phyloP scores from a whole-genome alignment of 2,329 filamentous ascomycete species.

The Penicillium sp. region DNA sequence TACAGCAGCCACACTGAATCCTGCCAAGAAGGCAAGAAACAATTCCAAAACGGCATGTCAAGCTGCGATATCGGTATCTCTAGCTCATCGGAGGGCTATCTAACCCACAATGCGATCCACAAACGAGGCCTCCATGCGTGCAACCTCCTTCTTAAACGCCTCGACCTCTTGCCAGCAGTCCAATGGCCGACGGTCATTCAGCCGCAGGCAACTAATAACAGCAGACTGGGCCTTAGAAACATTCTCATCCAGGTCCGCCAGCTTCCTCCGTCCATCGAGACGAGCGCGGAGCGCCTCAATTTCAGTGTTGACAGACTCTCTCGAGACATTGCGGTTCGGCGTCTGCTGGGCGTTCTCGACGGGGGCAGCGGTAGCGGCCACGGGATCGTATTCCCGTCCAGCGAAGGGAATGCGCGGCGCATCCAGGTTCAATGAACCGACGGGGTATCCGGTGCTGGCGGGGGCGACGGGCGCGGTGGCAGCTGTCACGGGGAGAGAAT shows the following conservation, averaged over 20 bases:
- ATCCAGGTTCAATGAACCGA: constrained; percentile 43
- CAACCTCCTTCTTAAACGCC: constrained; percentile 85
- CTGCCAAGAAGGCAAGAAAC: constrained; percentile 6
- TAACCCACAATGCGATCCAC: constrained; percentile 73
- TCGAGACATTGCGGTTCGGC: constrained; percentile 52
- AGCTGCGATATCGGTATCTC: constrained; percentile 8
- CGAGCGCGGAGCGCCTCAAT: constrained; percentile 61
- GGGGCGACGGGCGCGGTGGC: constrained; percentile 29
- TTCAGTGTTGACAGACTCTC: constrained; percentile 60
- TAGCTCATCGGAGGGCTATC: constrained; percentile 12
- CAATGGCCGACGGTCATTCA: constrained; percentile 83
- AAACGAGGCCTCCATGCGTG: constrained; percentile 82
- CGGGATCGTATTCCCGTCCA: constrained; percentile 40
- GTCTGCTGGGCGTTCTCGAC: constrained; percentile 21
- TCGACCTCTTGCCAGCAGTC: constrained; percentile 96
- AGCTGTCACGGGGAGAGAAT: constrained; percentile 30
- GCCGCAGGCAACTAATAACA: constrained; percentile 78
- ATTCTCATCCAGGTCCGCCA: constrained; percentile 67
- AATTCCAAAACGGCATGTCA: constrained; percentile 15
- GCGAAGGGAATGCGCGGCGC: constrained; percentile 50
- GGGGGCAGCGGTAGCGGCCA: constrained; percentile 17
- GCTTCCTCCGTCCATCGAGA: constrained; percentile 64
- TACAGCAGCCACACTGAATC: constrained; percentile 20
- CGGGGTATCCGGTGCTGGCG: constrained; percentile 25
- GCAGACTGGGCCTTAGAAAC: constrained; percentile 76